Evolutionary conservation across 768 basidiomycete species (phyloP), one percentile per base, ranked within the genome.

Genomic region (Thelephora aurantiotincta): DNA sequence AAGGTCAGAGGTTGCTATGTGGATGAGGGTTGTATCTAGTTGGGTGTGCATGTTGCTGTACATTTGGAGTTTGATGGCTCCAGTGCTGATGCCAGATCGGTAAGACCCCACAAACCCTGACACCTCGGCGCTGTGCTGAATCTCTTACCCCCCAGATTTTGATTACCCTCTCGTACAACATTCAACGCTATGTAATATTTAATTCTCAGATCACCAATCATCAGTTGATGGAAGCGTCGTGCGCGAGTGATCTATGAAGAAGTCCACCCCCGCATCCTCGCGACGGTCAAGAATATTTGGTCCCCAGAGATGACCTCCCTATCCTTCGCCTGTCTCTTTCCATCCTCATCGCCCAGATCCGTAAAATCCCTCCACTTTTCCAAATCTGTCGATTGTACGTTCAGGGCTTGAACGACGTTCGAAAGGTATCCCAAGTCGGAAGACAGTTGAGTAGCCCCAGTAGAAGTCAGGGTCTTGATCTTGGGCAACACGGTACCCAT

Each of bases 11-110:
- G 82, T 86, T 7, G 92, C 96, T 2, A 98, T 99, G 94, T 99
- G 96, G 96, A 97, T 97, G 89, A 72, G 96, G 3, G 77, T 98
- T 30, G 86, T 98, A 42, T 92, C 89, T 26, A 87, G 87, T 53
- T 99, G 94, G 94, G 74, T 94, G 20, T 97, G 90, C 62, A 82
- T 90, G 65, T 48, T 81, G 36, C 63, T 91, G 51, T 94, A 89
- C 58, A 76, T 75, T 26, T 92, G 89, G 90, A 91, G 84, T 55
- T 65, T 94, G 30, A 56, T 94, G 45, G 93, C 89, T 6, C 93
- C 93, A 0, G 81, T 88, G 35, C 45, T 94, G n/a, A 67, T 93
- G 72, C 92, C 93, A 14, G 93, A 94, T 55, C 71, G 91, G 80
- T 90, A 62, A 63, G 38, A n/a, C 9, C 18, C 19, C 18, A 26